Evolutionary conservation across 305 asterid species (phyloP).

Genomic region (Stenogyne calaminthoides): DNA sequence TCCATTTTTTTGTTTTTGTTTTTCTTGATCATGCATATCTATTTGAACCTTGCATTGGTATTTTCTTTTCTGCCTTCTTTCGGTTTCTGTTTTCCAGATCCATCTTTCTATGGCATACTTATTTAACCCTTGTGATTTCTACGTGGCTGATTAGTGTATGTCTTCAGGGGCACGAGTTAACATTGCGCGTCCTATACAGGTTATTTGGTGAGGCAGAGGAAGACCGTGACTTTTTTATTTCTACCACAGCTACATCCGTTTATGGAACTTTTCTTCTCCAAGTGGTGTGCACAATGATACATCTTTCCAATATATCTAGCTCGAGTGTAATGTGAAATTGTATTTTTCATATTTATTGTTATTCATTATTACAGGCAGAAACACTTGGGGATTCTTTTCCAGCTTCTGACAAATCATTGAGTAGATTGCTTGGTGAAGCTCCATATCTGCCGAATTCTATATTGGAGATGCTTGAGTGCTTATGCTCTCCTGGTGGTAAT

Average conservation of each 20-base stretch:
- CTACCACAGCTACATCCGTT: slow-evolving; percentile 86
- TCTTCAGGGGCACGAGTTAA: slow-evolving; percentile 99
- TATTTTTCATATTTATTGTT: slow-evolving; percentile 23
- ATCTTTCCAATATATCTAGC: slow-evolving; percentile 31
- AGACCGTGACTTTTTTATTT: slow-evolving; percentile 84
- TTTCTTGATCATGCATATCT: slow-evolving; percentile 8
- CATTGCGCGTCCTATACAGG: slow-evolving; percentile 93
- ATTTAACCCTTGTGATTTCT: slow-evolving; percentile 29
- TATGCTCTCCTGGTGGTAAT: slow-evolving; percentile 80
- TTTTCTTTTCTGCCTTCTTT: slow-evolving; percentile 22
- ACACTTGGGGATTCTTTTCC: slow-evolving; percentile 90
- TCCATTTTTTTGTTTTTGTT: not conserved
- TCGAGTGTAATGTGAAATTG: slow-evolving; percentile 27
- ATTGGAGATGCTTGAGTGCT: slow-evolving; percentile 71
- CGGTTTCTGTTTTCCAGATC: not conserved
- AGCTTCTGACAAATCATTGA: slow-evolving; percentile 92
- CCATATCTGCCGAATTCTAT: slow-evolving; percentile 87
- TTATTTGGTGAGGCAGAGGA: slow-evolving; percentile 96
- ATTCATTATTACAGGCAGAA: slow-evolving; percentile 68
- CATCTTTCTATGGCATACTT: slow-evolving; percentile 29
- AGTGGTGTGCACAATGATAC: slow-evolving; percentile 61
- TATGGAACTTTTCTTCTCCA: slow-evolving; percentile 88
- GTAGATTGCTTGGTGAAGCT: slow-evolving; percentile 90
- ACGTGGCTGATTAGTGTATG: slow-evolving; percentile 57
- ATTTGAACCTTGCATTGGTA: slow-evolving; percentile 8